These are phyloP conservation scores for sweet orange (Citrus sinensis) DNA, from an alignment of 345 rosid species.

Conservation along the genomic window DNA sequence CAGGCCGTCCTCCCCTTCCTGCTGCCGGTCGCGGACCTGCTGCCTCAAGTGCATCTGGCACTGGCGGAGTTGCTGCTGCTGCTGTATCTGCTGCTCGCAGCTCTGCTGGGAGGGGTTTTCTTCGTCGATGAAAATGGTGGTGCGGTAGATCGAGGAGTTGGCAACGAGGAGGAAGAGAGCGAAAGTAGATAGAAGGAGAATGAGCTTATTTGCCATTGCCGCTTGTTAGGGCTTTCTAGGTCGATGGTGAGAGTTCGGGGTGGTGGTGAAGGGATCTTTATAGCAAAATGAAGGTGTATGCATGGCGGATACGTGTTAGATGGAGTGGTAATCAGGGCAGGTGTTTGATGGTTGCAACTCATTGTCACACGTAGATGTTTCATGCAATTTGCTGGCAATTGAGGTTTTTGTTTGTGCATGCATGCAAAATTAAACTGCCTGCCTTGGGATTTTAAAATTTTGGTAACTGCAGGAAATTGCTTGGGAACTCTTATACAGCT, in stretches of 20 bases:
- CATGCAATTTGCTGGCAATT: slow-evolving; percentile 16
- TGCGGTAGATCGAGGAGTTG: slow-evolving; percentile 30
- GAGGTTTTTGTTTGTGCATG: too few species aligned
- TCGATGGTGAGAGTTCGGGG: not conserved
- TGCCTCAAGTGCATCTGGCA: slow-evolving; percentile 33
- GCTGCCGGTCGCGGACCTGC: not conserved
- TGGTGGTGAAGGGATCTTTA: slow-evolving; percentile 4
- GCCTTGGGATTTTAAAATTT: too few species aligned
- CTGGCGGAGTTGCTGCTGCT: slow-evolving; percentile 30
- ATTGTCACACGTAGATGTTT: not conserved
- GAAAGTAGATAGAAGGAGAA: slow-evolving; percentile 17
- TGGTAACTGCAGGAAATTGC: too few species aligned
- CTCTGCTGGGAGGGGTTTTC: not conserved
- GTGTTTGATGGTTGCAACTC: not conserved
- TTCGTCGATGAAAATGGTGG: slow-evolving; percentile 21
- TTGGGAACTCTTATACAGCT: too few species aligned
- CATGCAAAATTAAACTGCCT: too few species aligned
- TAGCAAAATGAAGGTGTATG: slow-evolving; percentile 7
- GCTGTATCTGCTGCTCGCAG: slow-evolving; percentile 20
- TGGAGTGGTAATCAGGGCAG: not conserved
- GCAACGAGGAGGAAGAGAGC: slow-evolving; percentile 25
- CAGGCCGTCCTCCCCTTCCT: slow-evolving; percentile 1
- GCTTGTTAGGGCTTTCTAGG: not conserved
- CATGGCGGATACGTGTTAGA: slow-evolving; percentile 31
- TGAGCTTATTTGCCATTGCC: slow-evolving; percentile 23